Conservation (phyloP, 139 green algal species). For the Helicosporidium sp. region DNA sequence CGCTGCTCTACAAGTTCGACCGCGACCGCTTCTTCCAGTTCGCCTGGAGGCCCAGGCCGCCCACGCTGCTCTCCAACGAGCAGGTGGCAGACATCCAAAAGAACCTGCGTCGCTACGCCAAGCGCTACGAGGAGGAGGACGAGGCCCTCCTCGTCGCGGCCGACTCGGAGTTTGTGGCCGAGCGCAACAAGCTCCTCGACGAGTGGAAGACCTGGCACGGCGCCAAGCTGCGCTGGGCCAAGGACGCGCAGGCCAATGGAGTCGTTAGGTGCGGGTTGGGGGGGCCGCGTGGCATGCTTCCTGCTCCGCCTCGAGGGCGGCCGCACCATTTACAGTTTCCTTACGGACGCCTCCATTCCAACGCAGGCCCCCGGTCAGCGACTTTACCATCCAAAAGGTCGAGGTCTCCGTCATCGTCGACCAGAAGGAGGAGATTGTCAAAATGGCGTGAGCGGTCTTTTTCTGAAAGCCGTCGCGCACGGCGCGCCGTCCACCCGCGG, state of each 20-base stretch:
- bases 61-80: slow-evolving; percentile 58
- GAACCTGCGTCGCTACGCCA: slow-evolving; percentile 80
- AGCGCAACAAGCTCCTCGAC: slow-evolving; percentile 40
- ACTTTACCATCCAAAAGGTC: slow-evolving; percentile 36
- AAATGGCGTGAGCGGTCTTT: slow-evolving; percentile 2
- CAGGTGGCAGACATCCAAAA: slow-evolving; percentile 76
- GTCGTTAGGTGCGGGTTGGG: slow-evolving; percentile 23
- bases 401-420: slow-evolving; percentile 52
- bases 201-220: slow-evolving; percentile 45
- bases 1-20: slow-evolving; percentile 57
- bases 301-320: too few species aligned
- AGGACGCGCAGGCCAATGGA: slow-evolving; percentile 2
- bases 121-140: slow-evolving; percentile 85
- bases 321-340: too few species aligned
- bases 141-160: slow-evolving; percentile 52
- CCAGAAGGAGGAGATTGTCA: slow-evolving; percentile 43
- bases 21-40: slow-evolving; percentile 86
- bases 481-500: too few species aligned
- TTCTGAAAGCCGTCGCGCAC: too few species aligned
- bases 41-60: slow-evolving; percentile 74
- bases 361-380: background rate
- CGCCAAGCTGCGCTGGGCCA: slow-evolving; percentile 8
- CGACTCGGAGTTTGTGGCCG: slow-evolving; percentile 52
- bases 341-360: too few species aligned
- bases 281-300: too few species aligned